phyloP scores from a whole-genome alignment of 1,284 basidiomycete species.

The Ustilago hordei region DNA sequence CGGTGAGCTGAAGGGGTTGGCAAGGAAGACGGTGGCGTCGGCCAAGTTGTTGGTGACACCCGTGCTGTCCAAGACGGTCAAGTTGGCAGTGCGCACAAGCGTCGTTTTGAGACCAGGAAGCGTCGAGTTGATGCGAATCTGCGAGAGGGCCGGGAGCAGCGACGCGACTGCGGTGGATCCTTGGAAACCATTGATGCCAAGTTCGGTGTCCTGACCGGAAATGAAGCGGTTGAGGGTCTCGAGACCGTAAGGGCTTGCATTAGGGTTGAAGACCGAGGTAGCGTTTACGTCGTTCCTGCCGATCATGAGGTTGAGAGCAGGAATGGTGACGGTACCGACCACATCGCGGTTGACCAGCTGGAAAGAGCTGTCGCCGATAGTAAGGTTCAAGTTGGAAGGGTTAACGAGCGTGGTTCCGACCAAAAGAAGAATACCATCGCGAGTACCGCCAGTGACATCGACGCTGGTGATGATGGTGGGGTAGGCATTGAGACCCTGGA shows the following conservation, averaged over 20 bases:
- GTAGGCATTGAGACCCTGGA: conserved; percentile 76
- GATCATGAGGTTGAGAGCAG: conserved; percentile 57
- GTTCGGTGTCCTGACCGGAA: conserved; percentile 71
- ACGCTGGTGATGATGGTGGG: conserved; percentile 76
- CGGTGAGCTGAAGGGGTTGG: conserved; percentile 78
- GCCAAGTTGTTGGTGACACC: conserved; percentile 77
- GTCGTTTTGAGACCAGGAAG: conserved; percentile 77
- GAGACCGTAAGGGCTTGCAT: conserved; percentile 75
- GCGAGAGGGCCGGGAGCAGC: conserved; percentile 76
- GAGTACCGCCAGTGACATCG: conserved; percentile 79
- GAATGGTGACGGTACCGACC: conserved; percentile 58
- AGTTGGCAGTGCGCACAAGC: conserved; percentile 75
- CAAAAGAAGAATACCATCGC: conserved; percentile 75
- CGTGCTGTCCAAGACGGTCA: conserved; percentile 77
- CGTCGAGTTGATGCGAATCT: conserved; percentile 75
- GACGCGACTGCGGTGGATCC: conserved; percentile 77
- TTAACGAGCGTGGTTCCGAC: conserved; percentile 77
- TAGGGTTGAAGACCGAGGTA: conserved; percentile 73
- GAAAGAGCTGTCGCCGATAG: conserved; percentile 70
- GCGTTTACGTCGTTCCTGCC: conserved; percentile 64
- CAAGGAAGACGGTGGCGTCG: conserved; percentile 77
- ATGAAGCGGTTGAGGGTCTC: conserved; percentile 80
- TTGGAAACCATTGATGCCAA: conserved; percentile 73
- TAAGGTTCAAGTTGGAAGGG: conserved; percentile 78
- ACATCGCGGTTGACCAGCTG: conserved; percentile 74